These are phyloP conservation scores for Paramecium primaurelia DNA, from an alignment of 73 alveolate genomes.

Conservation along the genomic window DNA sequence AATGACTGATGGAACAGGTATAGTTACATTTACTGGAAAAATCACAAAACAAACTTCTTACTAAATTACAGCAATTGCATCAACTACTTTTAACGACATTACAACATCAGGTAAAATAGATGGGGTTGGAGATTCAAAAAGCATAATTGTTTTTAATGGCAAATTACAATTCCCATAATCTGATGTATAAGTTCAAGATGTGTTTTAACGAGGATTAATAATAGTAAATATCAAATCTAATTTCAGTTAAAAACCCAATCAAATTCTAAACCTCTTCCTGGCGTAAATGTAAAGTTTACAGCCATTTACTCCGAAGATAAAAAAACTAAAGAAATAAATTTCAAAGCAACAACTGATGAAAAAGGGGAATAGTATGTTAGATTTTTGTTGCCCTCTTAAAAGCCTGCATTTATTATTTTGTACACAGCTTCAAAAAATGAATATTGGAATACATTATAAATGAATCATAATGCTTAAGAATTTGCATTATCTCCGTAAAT, in stretches of 20 bases:
- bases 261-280: neutral
- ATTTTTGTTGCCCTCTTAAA: neutral
- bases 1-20: neutral
- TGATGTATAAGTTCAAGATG: neutral
- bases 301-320: neutral
- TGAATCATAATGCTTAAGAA: neutral
- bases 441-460: neutral
- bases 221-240: neutral
- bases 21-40: neutral
- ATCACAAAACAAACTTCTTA: neutral
- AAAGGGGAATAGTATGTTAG: neutral
- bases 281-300: neutral
- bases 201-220: neutral
- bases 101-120: neutral
- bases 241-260: slow-evolving; percentile 5
- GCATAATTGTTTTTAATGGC: neutral
- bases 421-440: neutral
- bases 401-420: neutral
- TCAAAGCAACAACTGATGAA: neutral
- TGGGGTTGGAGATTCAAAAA: neutral
- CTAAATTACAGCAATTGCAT: neutral
- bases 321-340: neutral
- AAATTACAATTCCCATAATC: neutral
- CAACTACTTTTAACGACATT: neutral
- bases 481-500: neutral